A percentile compares a stretch with the other conserved stretches of the same genome.
Conservation (phyloP, 2,329 filamentous ascomycete genomes). For the Nannizziopsis arthrosporioides region DNA sequence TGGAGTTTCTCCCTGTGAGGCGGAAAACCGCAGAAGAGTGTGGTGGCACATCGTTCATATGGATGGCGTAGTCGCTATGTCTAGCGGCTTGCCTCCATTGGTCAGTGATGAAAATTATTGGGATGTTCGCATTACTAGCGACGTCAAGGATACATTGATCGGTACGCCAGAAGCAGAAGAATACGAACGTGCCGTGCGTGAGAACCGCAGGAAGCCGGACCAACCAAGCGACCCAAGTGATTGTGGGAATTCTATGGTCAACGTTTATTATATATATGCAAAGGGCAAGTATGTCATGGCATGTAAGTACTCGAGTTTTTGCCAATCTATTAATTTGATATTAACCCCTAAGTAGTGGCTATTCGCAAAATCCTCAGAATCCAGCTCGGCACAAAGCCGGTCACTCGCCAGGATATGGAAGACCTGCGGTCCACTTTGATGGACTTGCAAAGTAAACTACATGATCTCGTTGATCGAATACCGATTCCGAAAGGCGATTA, state of each 20-base stretch:
- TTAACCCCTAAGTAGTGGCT: slow-evolving; percentile 22
- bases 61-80: slow-evolving; percentile 40
- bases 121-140: slow-evolving; percentile 38
- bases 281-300: slow-evolving; percentile 37
- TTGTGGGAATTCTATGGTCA: slow-evolving; percentile 33
- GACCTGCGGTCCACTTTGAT: slow-evolving; percentile 33
- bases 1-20: slow-evolving; percentile 34
- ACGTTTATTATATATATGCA: slow-evolving; percentile 34
- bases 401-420: slow-evolving; percentile 36
- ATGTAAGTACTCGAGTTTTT: too few species aligned
- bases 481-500: slow-evolving; percentile 18
- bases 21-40: slow-evolving; percentile 35
- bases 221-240: slow-evolving; percentile 32
- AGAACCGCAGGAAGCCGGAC: slow-evolving; percentile 27
- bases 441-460: slow-evolving; percentile 32
- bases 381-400: slow-evolving; percentile 34
- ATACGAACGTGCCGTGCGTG: slow-evolving; percentile 27
- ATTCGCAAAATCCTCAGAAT: slow-evolving; percentile 35
- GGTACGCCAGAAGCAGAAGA: slow-evolving; percentile 29
- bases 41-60: slow-evolving; percentile 42
- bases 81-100: slow-evolving; percentile 38
- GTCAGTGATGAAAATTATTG: slow-evolving; percentile 39
- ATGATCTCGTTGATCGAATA: slow-evolving; percentile 35
- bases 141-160: slow-evolving; percentile 37
- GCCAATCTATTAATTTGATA: slow-evolving; percentile 4